Conservation (phyloP, 495 filamentous ascomycete genomes). For the Lophiotrema nucula region DNA sequence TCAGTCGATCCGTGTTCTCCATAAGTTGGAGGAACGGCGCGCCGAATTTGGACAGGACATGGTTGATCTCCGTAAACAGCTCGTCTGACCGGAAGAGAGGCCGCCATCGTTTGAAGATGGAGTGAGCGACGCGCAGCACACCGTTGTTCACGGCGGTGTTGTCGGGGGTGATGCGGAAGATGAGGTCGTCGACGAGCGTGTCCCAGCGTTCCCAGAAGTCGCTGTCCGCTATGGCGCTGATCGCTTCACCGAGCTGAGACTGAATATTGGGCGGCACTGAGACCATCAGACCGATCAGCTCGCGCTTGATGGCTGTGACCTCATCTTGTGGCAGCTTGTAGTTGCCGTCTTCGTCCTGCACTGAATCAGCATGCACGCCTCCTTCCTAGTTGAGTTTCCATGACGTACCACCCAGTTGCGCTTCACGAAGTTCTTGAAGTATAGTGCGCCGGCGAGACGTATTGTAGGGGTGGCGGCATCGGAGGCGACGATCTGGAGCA, state of each 20-base stretch:
- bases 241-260: constrained; percentile 89
- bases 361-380: not conserved
- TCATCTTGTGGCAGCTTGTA: constrained; percentile 80
- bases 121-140: constrained; percentile 94
- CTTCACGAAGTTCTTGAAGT: constrained; percentile 97
- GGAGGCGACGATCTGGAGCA: constrained; percentile 84
- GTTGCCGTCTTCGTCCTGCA: constrained; percentile 73
- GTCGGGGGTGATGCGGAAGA: constrained; percentile 74
- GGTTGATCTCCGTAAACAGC: constrained; percentile 89
- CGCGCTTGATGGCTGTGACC: constrained; percentile 83
- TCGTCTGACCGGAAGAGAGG: constrained; percentile 88
- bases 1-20: constrained; percentile 73
- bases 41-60: constrained; percentile 82
- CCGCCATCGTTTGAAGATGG: constrained; percentile 95
- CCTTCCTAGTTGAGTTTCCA: not conserved
- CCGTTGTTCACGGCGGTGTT: constrained; percentile 84
- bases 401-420: constrained; percentile 69
- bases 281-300: constrained; percentile 96
- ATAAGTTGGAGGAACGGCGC: constrained; percentile 77
- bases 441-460: constrained; percentile 85
- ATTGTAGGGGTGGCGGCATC: constrained; percentile 66
- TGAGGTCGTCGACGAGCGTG: constrained; percentile 87
- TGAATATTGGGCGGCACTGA: constrained; percentile 82
- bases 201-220: constrained; percentile 97
- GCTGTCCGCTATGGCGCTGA: constrained; percentile 94